Percentiles rank a stretch among this genome's conserved stretches.
phyloP scores from a whole-genome alignment of 2,329 filamentous ascomycete genomes.

The Zelopaecilomyces penicillatus region DNA sequence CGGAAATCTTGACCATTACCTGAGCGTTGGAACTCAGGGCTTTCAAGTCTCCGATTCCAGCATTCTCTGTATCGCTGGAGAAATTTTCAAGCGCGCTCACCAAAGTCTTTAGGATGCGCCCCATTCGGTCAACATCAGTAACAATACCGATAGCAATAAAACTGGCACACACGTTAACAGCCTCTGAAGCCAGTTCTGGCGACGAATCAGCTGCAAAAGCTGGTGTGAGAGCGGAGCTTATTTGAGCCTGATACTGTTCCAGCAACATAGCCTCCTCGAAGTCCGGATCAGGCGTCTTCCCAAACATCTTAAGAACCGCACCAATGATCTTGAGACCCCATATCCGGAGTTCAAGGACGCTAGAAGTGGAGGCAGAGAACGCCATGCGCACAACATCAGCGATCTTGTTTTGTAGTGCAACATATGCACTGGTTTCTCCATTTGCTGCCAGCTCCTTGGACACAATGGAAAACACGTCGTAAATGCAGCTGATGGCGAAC shows the following conservation, averaged over 20 bases:
- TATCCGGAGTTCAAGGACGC: conserved; percentile 80
- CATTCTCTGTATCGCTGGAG: conserved; percentile 68
- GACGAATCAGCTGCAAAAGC: conserved; percentile 95
- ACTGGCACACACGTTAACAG: conserved; percentile 94
- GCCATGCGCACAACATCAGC: conserved; percentile 94
- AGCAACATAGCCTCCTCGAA: conserved; percentile 95
- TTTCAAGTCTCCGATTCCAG: conserved; percentile 85
- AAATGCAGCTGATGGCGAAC: conserved; percentile 84
- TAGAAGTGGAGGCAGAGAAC: conserved; percentile 92
- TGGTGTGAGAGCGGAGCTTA: conserved; percentile 90
- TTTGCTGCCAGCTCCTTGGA: conserved; percentile 71
- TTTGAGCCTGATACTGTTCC: conserved; percentile 97
- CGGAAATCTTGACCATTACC: conserved; percentile 96
- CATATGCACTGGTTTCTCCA: conserved; percentile 68
- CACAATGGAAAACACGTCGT: conserved; percentile 71
- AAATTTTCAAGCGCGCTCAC: conserved; percentile 90
- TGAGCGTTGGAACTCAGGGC: conserved; percentile 91
- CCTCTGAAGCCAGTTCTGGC: conserved; percentile 88
- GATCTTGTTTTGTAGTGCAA: conserved; percentile 71
- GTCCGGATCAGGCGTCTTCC: conserved; percentile 88
- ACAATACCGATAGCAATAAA: conserved; percentile 98
- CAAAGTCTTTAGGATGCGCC: conserved; percentile 87
- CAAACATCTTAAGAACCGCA: conserved; percentile 89
- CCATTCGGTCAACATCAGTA: conserved; percentile 97
- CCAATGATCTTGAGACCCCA: conserved; percentile 92